These are phyloP conservation scores for Tricholoma flavovirens DNA, from an alignment of 768 basidiomycete species.

Conservation along the genomic window DNA sequence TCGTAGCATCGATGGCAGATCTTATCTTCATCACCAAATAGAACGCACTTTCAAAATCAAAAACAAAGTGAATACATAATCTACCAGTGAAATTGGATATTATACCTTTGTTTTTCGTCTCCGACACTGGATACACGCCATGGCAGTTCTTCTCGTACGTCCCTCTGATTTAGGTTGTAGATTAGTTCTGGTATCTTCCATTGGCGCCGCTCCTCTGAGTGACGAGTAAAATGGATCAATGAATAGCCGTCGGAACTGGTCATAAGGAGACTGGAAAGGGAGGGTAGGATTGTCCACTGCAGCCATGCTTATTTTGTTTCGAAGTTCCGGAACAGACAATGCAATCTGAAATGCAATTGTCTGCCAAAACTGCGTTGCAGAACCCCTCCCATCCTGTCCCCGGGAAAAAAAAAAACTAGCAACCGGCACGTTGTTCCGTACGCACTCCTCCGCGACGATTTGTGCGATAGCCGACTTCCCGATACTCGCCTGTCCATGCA, in stretches of 20 bases:
- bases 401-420: slow-evolving; percentile 30
- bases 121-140: no score
- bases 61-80: no score
- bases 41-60: no score
- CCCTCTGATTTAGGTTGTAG: no score
- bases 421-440: slow-evolving; percentile 11
- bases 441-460: slow-evolving; percentile 14
- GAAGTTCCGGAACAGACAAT: background rate
- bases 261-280: background rate
- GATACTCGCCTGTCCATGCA: slow-evolving; percentile 14
- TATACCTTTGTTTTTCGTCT: no score
- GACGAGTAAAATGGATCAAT: slow-evolving; percentile 6
- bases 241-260: slow-evolving; percentile 12
- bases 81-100: no score
- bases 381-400: slow-evolving; percentile 15
- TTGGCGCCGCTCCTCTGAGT: no score
- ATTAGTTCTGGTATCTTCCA: no score
- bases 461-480: slow-evolving; percentile 18
- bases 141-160: no score
- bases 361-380: slow-evolving; percentile 15
- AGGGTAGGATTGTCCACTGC: slow-evolving; percentile 7
- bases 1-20: no score
- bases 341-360: slow-evolving; percentile 22
- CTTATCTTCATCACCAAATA: no score
- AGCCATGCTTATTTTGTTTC: background rate